Evolutionary conservation across 768 basidiomycete species (phyloP), one percentile per base, ranked within the genome.

Genomic region (Auriculariales sp.): DNA sequence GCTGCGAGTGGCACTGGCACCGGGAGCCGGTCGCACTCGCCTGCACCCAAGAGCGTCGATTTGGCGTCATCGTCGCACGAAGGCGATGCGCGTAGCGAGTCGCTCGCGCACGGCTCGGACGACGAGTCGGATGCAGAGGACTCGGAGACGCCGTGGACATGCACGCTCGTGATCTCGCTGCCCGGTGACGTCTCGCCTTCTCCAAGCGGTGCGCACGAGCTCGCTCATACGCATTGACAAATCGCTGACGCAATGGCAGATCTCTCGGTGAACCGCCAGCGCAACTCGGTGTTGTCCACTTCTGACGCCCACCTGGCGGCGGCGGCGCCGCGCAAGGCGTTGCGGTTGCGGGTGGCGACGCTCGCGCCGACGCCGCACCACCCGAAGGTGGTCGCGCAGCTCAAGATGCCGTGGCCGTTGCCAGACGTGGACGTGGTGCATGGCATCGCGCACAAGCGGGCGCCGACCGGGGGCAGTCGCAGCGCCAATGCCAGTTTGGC

Each of bases 101-200:
- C 17, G 39, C 10, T 9, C 22, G 27, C 39, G 12, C 28, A 50
- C 6, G 59, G 58, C 28, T 60, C 75, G 2, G 88, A 72, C 0
- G 81, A 84, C 14, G 90, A 92, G 39, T 90, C 86, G 52, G 94
- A 98, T 55, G 87, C 92, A 0, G 93, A 98, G 61, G 94, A 97
- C 59, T 89, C 87, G 36, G 93, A 98, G 64, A 92, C 90, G 22
- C 91, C 94, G 0, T 98, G 92, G 92, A 79, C 82, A 42, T 97
- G 93, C 59, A 79, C 78, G n/a, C 70, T 91, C 55, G 77, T 80
- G 52, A 68, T 83, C 29, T 44, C 39, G 22, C 1, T 25, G 2
- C 39, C 39, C 22, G 39, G 39, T 4, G 27, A 44, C 39, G 39
- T 44, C 4, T 44, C 39, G 39, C 39, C 39, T 12, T 19, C 39